These are phyloP conservation scores for Rhizoclosmatium sp. DNA, from an alignment of 192 early-diverging fungal species.

Conservation along the genomic window DNA sequence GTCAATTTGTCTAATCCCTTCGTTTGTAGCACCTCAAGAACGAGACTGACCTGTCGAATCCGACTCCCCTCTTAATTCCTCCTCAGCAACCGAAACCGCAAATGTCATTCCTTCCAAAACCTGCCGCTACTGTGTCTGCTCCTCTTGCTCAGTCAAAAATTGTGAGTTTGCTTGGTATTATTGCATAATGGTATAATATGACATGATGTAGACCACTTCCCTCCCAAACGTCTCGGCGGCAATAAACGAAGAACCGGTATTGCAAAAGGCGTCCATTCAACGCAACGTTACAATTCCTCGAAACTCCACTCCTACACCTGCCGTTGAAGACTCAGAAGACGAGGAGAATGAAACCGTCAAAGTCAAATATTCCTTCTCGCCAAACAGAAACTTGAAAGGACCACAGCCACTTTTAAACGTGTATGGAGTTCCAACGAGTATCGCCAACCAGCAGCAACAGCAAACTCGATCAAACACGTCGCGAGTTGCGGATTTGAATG, in stretches of 20 bases:
- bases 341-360: conserved; percentile 9
- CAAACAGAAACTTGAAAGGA: conserved; percentile 13
- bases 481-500: conserved; percentile 61
- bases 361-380: conserved; percentile 26
- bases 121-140: not conserved
- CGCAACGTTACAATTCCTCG: not conserved
- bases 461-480: not conserved
- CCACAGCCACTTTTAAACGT: conserved; percentile 69
- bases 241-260: not conserved
- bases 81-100: conserved; percentile 33
- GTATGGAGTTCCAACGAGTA: conserved; percentile 71
- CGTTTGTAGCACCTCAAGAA: conserved; percentile 35
- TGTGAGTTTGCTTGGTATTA: no score
- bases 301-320: not conserved
- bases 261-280: not conserved
- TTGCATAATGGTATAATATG: no score
- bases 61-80: conserved; percentile 31
- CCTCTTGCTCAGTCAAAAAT: no score
- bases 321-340: conserved; percentile 18
- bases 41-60: conserved; percentile 34
- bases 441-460: conserved; percentile 20
- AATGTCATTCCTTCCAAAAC: conserved; percentile 40
- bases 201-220: not conserved
- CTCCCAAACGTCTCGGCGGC: not conserved
- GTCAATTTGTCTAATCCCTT: not conserved